These are phyloP conservation scores for Kalmanozyma brasiliensis DNA, from an alignment of 1,284 basidiomycete species.

Conservation along the genomic window DNA sequence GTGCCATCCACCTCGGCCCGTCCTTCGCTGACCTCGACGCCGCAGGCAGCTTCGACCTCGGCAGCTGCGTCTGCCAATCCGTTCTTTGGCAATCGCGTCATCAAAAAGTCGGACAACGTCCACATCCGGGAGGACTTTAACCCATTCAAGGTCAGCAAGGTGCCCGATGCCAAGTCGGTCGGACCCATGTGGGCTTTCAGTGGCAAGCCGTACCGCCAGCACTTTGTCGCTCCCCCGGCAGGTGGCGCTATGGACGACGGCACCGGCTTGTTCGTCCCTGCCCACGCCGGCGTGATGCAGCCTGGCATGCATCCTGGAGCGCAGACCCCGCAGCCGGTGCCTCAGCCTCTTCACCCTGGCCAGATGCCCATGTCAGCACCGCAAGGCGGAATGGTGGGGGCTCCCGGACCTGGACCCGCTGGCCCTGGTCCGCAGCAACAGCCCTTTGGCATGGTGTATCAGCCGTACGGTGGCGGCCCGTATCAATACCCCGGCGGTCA, in stretches of 20 bases:
- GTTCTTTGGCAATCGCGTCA: constrained; percentile 82
- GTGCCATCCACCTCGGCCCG: constrained; percentile 21
- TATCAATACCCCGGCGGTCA: constrained; percentile 48
- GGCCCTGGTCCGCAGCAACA: constrained; percentile 29
- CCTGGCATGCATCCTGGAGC: constrained; percentile 42
- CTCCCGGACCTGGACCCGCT: constrained; percentile 17
- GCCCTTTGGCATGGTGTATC: constrained; percentile 52
- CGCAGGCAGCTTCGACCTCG: constrained; percentile 31
- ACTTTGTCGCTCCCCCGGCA: constrained; percentile 71
- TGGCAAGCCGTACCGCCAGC: constrained; percentile 82
- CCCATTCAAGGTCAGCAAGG: constrained; percentile 86
- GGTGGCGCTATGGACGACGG: constrained; percentile 37
- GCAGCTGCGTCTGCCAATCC: constrained; percentile 73
- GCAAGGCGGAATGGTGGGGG: constrained; percentile 15
- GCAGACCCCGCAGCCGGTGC: constrained; percentile 28
- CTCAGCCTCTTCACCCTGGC: constrained; percentile 34
- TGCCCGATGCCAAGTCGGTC: constrained; percentile 78
- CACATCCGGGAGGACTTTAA: constrained; percentile 94
- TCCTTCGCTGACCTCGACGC: constrained; percentile 70
- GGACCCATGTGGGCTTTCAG: constrained; percentile 85
- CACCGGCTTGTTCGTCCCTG: constrained; percentile 30
- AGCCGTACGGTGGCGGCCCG: constrained; percentile 42
- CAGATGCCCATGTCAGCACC: constrained; percentile 26
- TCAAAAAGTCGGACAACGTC: constrained; percentile 76
- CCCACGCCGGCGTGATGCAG: constrained; percentile 35